Evolutionary conservation across 106 monocot species (phyloP), one percentile per base, ranked within the genome.

Genomic region (Acanthochlamys bracteata): DNA sequence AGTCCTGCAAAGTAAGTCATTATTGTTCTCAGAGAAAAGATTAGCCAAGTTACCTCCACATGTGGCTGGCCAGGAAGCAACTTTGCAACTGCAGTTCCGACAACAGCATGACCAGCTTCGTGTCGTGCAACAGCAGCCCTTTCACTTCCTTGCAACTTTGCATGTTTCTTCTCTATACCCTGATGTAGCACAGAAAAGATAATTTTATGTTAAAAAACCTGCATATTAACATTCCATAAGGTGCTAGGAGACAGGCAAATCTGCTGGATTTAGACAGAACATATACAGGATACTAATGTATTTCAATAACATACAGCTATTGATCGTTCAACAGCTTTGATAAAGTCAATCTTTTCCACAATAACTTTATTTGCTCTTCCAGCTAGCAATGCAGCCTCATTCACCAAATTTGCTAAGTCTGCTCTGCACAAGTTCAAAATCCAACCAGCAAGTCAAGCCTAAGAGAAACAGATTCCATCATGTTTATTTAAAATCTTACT

Each of bases 131-230:
- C 95, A 64, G 87, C 90, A 64, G 80, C 95, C 55, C 71, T 95
- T 70, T 95, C 95, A 72, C 71, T 78, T 11, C 95, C 90, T 60
- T 80, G 78, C 61, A 95, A 74, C 64, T 87, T 95, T 61, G 90
- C 87, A 82, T 95, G 90, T 46, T 95, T 95, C 74, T 95, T 95
- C 80, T 95, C 95, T 78, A 95, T 90, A 24, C 95, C 95, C 95
- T 95, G 60, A 57, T 55, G 33, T 33, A 33, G 33, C 4, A 33
- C 33, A 33, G 33, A 33, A 33, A 33, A 33, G n/a, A 33, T 33
- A 33, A 33, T 3, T 33, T 33, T 33, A 33, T 33, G 33, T 33
- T 33, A 33, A 3, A 33, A 33, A 33, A 1, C 1, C 33, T 33
- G 33, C 33, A 3, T 33, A 33, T 33, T 33, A 1, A 33, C 33